Base-by-base conservation (phyloP, 176 grass and related monocot species). In the Typha latifolia region DNA sequence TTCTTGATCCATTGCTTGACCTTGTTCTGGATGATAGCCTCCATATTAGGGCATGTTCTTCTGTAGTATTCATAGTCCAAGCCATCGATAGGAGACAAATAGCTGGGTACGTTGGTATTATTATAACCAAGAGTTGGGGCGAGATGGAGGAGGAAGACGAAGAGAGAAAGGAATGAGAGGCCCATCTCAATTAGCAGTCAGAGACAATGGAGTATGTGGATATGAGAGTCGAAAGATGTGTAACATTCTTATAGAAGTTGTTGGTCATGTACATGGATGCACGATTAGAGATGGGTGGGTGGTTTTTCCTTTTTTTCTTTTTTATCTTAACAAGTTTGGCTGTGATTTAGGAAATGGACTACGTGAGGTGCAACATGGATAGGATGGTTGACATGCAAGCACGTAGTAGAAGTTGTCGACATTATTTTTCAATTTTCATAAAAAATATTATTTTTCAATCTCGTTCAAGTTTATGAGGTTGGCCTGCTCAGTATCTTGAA, bases 41-140 rank as follows among this genome's bases (percentile, higher is more conserved):
- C 88, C 61, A 84, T 84, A 0, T 52, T 27, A 12, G 81, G 78
- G 88, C 88, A 87, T 50, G 78, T 81, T 59, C 75, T 27, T 0
- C 13, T 0, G 78, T 91, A 82, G 84, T 77, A 77, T 12, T 10
- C 12, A 6, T 47, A 11, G 51, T 29, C 12, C 0, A 91, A 77
- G 3, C 72, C 72, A 5, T 48, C 69, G 31, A 34, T 76, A 13
- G 71, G 13, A 48, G 43, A 4, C 34, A 21, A 4, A 71, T 82
- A 87, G 4, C 71, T 48, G 31, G 62, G 62, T 61, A 1, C 4
- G 12, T 0, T 6, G 57, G 52, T 1, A 0, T 66, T 4, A n/a
- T 5, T 1, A 3, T 15, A 32, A 27, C 10, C 63, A 14, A 67
- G 74, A 14, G 16, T 6, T 32, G 18, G 20, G 12, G 66, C 52